phyloP scores from a whole-genome alignment of 2,329 filamentous ascomycete genomes.

The Sordariomycetes sp. region DNA sequence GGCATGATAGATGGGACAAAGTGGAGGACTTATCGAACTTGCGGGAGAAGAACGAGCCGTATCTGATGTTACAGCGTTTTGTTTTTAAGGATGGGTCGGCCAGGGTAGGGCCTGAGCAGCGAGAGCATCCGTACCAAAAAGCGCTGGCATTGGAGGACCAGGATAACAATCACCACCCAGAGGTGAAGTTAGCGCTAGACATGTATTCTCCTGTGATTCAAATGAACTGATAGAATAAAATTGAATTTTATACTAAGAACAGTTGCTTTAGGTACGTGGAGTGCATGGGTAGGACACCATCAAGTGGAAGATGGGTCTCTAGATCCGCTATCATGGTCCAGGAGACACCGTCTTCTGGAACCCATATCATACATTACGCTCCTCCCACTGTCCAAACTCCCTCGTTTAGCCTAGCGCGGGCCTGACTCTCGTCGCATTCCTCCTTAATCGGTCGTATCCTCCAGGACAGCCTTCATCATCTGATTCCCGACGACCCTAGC shows the following conservation, averaged over 20 bases:
- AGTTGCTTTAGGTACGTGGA: neutral
- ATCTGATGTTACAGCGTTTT: constrained; percentile 19
- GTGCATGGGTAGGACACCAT: neutral
- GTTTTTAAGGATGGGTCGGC: constrained; percentile 11
- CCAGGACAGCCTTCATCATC: constrained; percentile 93
- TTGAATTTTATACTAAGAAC: neutral
- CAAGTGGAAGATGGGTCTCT: too few species aligned
- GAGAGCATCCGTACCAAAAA: constrained; percentile 38
- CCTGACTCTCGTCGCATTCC: neutral
- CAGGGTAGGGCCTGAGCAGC: constrained; percentile 28
- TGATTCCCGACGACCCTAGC: constrained; percentile 83
- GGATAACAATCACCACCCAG: constrained; percentile 4
- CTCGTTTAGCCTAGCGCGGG: neutral
- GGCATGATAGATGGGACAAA: neutral
- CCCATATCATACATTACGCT: neutral
- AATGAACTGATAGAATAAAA: neutral
- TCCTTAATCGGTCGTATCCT: constrained; percentile 48
- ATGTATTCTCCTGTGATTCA: neutral
- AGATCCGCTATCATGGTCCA: neutral
- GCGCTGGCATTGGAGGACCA: constrained; percentile 34
- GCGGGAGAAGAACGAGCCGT: neutral
- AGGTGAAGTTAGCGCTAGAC: neutral
- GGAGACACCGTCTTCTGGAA: neutral
- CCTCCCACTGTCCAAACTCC: neutral
- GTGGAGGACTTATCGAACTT: neutral